phyloP scores from a whole-genome alignment of 2,329 filamentous ascomycete species.

The Phaeosphaeria sp. region DNA sequence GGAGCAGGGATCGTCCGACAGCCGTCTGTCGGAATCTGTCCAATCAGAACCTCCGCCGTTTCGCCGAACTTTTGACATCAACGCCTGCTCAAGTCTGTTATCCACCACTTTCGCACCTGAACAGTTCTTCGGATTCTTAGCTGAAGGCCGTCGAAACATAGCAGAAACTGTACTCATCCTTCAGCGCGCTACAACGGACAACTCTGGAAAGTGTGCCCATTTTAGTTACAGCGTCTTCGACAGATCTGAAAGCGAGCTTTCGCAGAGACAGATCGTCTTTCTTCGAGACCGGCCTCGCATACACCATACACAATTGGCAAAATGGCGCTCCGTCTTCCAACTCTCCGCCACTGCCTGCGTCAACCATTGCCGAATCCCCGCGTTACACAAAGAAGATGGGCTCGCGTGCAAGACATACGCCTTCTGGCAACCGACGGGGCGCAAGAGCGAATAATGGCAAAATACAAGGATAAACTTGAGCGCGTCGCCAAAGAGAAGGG shows the following conservation, averaged over 20 bases:
- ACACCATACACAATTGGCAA: conserved; percentile 4
- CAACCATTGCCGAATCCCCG: conserved; percentile 39
- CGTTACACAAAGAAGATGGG: conserved; percentile 76
- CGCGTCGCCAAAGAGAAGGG: conserved; percentile 79
- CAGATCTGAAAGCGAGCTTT: neutral
- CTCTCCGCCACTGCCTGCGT: conserved; percentile 39
- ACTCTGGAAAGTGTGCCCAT: neutral
- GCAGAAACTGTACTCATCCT: too few relatives aligned
- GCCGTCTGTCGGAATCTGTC: conserved; percentile 2
- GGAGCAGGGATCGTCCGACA: conserved; percentile 6
- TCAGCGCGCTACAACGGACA: neutral
- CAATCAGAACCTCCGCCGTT: conserved; percentile 26
- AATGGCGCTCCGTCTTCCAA: conserved; percentile 33
- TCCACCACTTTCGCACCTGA: neutral
- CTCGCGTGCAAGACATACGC: conserved; percentile 88
- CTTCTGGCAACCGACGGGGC: conserved; percentile 82
- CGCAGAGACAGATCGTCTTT: too few relatives aligned
- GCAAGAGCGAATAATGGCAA: conserved; percentile 74
- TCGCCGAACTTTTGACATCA: conserved; percentile 16
- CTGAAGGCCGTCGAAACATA: neutral
- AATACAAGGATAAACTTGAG: conserved; percentile 85
- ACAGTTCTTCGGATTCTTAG: neutral
- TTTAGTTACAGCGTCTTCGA: neutral
- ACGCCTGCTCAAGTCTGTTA: neutral
- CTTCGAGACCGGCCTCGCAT: neutral